phyloP scores from a whole-genome alignment of 345 rosid genomes.

The Eucalyptus camaldulensis region DNA sequence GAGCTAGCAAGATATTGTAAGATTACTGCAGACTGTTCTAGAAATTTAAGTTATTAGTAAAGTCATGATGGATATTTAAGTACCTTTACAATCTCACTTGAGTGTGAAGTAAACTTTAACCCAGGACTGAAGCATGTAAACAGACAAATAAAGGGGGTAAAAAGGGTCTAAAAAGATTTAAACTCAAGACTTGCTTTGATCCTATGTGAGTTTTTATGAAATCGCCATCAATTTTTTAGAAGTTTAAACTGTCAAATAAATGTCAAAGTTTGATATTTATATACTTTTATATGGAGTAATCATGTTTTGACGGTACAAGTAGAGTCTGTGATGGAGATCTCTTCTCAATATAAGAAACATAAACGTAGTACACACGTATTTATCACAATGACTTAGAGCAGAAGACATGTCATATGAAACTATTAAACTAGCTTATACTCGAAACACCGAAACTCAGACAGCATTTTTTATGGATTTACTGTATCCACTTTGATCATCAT shows the following conservation, averaged over 20 bases:
- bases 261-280: too few relatives aligned
- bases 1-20: fast-evolving
- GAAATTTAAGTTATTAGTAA: too few relatives aligned
- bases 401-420: fast-evolving
- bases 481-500: not conserved
- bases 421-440: not conserved
- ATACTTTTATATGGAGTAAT: not conserved
- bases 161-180: not conserved
- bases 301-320: not conserved
- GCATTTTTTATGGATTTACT: not conserved
- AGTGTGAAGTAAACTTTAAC: too few relatives aligned
- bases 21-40: fast-evolving
- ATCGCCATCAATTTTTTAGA: fast-evolving
- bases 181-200: fast-evolving
- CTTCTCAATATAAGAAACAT: not conserved
- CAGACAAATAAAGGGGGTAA: too few relatives aligned
- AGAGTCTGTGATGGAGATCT: not conserved
- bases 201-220: too few relatives aligned
- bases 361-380: not conserved
- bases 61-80: too few relatives aligned
- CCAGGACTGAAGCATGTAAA: not conserved
- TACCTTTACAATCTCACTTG: not conserved
- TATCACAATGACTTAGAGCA: too few relatives aligned
- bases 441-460: not conserved
- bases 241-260: too few relatives aligned